A percentile compares a stretch with the other conserved stretches of the same genome.
Conservation (phyloP, 768 basidiomycete species). For the Cystofilobasidium capitatum region DNA sequence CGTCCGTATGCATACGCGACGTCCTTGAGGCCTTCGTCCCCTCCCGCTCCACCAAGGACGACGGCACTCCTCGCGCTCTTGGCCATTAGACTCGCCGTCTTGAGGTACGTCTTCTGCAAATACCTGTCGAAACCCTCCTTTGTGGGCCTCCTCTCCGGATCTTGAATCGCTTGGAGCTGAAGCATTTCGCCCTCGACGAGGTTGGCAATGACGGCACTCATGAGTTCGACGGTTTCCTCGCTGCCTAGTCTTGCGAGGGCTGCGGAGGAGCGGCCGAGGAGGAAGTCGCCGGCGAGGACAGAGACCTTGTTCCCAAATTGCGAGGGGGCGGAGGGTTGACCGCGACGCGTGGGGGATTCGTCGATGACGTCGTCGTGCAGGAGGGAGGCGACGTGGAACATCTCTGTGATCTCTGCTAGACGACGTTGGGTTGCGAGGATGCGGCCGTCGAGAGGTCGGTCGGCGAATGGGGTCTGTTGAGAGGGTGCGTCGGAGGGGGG, state of each 20-base stretch:
- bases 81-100: slow-evolving; percentile 83
- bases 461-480: slow-evolving; percentile 37
- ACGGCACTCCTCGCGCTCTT: slow-evolving; percentile 76
- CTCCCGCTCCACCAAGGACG: slow-evolving; percentile 66
- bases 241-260: slow-evolving; percentile 78
- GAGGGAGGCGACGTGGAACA: slow-evolving; percentile 92
- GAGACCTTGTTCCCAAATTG: slow-evolving; percentile 87
- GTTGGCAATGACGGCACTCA: slow-evolving; percentile 84
- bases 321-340: slow-evolving; percentile 57
- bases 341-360: slow-evolving; percentile 59
- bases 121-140: slow-evolving; percentile 50
- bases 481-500: slow-evolving; percentile 38
- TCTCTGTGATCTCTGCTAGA: slow-evolving; percentile 91
- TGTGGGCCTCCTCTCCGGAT: slow-evolving; percentile 31
- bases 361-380: slow-evolving; percentile 88
- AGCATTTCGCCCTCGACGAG: slow-evolving; percentile 94
- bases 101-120: slow-evolving; percentile 84
- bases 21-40: slow-evolving; percentile 73
- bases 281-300: slow-evolving; percentile 89
- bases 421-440: slow-evolving; percentile 81
- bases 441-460: slow-evolving; percentile 33
- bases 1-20: slow-evolving; percentile 82
- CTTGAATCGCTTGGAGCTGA: slow-evolving; percentile 47
- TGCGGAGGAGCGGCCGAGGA: slow-evolving; percentile 80
- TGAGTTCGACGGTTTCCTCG: slow-evolving; percentile 82